A percentile compares a stretch with the other conserved stretches of the same genome.
These are phyloP conservation scores for Kandelia obovata DNA, from an alignment of 345 rosid species.

Conservation along the genomic window DNA sequence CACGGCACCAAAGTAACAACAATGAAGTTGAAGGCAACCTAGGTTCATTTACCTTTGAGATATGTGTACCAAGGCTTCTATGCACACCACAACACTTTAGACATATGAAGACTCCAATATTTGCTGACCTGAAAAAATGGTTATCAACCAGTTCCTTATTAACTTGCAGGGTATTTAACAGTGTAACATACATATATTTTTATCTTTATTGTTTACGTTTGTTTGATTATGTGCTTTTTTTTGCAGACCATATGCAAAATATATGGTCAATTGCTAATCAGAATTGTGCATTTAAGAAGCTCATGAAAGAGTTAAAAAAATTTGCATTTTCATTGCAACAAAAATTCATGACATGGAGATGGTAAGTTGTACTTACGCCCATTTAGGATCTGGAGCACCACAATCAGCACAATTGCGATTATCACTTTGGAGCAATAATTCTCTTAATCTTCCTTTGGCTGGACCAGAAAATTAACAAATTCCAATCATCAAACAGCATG, in stretches of 20 bases:
- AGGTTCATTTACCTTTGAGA: conserved; percentile 74
- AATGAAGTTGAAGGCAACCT: conserved; percentile 10
- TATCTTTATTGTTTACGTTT: not conserved
- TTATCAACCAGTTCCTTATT: conserved; percentile 11
- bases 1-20: not conserved
- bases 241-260: not conserved
- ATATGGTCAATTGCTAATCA: not conserved
- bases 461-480: conserved; percentile 7
- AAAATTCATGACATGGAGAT: conserved; percentile 2
- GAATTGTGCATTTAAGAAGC: not conserved
- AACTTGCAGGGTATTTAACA: conserved; percentile 1
- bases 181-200: too few relatives aligned
- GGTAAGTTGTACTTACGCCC: conserved; percentile 76
- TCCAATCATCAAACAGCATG: not conserved
- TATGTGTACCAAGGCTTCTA: conserved; percentile 92
- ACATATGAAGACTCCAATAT: conserved; percentile 95
- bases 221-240: not conserved
- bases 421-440: conserved; percentile 64
- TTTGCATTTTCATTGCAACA: not conserved
- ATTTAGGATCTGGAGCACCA: conserved; percentile 92
- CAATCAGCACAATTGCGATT: conserved; percentile 95
- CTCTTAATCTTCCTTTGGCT: conserved; percentile 79
- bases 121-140: conserved; percentile 74
- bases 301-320: not conserved
- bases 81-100: conserved; percentile 96